These are phyloP conservation scores for Dactylellina haptotyla DNA, from an alignment of 2,329 filamentous ascomycete genomes.

Conservation along the genomic window DNA sequence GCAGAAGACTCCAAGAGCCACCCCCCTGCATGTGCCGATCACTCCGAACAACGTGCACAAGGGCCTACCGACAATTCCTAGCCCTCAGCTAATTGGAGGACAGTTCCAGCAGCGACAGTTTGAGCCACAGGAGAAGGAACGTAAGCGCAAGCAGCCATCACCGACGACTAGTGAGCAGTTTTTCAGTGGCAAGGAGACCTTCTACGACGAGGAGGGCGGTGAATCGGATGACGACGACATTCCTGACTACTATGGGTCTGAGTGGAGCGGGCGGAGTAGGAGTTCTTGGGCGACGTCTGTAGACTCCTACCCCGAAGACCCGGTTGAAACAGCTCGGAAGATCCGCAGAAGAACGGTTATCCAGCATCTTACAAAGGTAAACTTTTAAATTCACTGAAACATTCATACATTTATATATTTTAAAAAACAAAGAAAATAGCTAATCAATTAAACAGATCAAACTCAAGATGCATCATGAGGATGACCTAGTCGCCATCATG, in stretches of 20 bases:
- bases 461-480: conserved; percentile 83
- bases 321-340: conserved; percentile 77
- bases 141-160: neutral
- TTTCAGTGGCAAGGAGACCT: conserved; percentile 59
- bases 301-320: conserved; percentile 74
- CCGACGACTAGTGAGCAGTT: conserved; percentile 10
- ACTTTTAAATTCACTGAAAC: no score
- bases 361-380: conserved; percentile 55
- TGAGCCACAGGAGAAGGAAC: neutral
- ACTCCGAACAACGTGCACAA: conserved; percentile 71
- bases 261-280: conserved; percentile 61
- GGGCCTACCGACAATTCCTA: conserved; percentile 63
- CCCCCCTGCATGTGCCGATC: conserved; percentile 64
- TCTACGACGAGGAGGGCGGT: conserved; percentile 68
- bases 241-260: conserved; percentile 68
- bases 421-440: no score
- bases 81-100: conserved; percentile 58
- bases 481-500: conserved; percentile 93
- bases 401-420: no score
- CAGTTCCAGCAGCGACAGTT: neutral
- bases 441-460: conserved; percentile 71
- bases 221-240: conserved; percentile 68
- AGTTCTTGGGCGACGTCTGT: conserved; percentile 62
- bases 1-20: neutral
- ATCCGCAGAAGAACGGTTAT: conserved; percentile 59